phyloP scores from a whole-genome alignment of 202 grass and related monocot genomes.

The Schoenoplectus triqueter region DNA sequence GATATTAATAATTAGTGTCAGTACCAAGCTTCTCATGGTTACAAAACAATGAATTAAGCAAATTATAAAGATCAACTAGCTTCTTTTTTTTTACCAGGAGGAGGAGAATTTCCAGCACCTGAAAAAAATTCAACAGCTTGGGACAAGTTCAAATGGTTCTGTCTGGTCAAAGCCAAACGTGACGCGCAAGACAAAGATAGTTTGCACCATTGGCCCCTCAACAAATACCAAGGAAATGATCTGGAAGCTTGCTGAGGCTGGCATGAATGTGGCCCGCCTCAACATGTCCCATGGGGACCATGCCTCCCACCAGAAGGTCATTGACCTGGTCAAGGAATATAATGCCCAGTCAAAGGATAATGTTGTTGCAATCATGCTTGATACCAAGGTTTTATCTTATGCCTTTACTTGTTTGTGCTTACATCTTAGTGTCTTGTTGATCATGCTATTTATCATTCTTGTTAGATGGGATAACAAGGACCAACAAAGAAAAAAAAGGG shows the following conservation, averaged over 20 bases:
- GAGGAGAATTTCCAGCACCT: conserved; percentile 83
- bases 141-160: conserved; percentile 49
- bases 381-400: conserved; percentile 77
- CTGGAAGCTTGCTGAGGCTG: conserved; percentile 87
- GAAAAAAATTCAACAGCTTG: conserved; percentile 73
- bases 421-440: conserved; percentile 9
- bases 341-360: conserved; percentile 89
- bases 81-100: conserved; percentile 47
- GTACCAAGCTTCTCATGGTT: background rate
- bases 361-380: conserved; percentile 98
- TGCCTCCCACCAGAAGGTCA: conserved; percentile 95
- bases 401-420: conserved; percentile 1
- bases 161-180: conserved; percentile 86
- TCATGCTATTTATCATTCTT: background rate
- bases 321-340: conserved; percentile 96
- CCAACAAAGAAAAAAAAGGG: background rate
- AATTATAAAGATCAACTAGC: conserved; percentile 25
- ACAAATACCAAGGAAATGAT: conserved; percentile 98
- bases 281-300: conserved; percentile 99
- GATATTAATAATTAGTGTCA: background rate
- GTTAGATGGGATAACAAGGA: background rate
- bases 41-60: conserved; percentile 37
- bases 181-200: conserved; percentile 95
- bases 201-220: conserved; percentile 96
- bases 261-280: conserved; percentile 98